A percentile compares a stretch with the other conserved stretches of the same genome.
Evolutionary conservation across 2,329 filamentous ascomycete species (phyloP).

Genomic region (Tothia fuscella): DNA sequence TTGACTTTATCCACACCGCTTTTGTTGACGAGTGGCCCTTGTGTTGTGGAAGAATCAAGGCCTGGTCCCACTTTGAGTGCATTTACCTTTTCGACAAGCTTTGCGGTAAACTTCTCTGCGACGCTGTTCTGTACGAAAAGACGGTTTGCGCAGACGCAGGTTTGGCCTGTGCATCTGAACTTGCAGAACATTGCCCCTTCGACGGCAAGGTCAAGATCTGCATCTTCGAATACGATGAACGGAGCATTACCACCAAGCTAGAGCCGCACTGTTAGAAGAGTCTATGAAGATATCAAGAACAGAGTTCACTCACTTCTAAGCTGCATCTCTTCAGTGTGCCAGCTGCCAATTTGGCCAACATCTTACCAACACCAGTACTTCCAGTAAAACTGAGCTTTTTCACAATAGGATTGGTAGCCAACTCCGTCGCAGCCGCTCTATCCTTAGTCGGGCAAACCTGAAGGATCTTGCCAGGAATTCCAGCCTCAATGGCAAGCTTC

Average conservation of each 20-base stretch:
- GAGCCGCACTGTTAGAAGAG: too few species aligned
- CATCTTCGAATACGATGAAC: constrained; percentile 14
- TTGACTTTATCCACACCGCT: constrained; percentile 8
- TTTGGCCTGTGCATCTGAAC: constrained; percentile 11
- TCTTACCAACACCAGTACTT: constrained; percentile 11
- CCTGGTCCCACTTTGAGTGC: constrained; percentile 7
- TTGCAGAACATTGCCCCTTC: constrained; percentile 10
- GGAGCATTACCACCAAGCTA: constrained; percentile 13
- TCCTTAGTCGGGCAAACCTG: constrained; percentile 10
- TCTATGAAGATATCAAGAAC: too few species aligned
- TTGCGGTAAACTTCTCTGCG: constrained; percentile 27
- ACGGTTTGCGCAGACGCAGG: constrained; percentile 15
- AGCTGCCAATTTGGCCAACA: constrained; percentile 8
- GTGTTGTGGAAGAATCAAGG: constrained; percentile 5
- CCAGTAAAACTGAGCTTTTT: constrained; percentile 12
- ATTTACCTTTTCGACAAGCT: constrained; percentile 7
- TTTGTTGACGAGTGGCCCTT: constrained; percentile 11
- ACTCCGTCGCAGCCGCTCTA: constrained; percentile 8
- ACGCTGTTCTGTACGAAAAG: constrained; percentile 20
- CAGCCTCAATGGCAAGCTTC: constrained; percentile 11
- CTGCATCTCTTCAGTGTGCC: constrained; percentile 11
- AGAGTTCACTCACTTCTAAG: too few species aligned
- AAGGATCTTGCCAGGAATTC: constrained; percentile 8
- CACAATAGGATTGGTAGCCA: constrained; percentile 8
- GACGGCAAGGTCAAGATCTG: constrained; percentile 11